These are phyloP conservation scores for Oxytropis ochrocephala DNA, from an alignment of 306 rosid species.

Conservation along the genomic window DNA sequence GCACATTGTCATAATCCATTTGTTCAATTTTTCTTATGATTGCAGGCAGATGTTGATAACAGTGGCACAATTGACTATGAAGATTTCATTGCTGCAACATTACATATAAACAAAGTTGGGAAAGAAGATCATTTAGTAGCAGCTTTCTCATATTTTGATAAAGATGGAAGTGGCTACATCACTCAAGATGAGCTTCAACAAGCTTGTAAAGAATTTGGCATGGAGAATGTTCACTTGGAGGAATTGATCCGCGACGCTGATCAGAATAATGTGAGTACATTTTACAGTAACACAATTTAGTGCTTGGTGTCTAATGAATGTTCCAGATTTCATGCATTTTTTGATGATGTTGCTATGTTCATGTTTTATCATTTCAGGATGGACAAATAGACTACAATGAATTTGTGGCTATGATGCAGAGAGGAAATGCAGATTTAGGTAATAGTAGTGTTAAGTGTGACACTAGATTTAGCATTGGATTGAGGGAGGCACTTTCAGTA, in stretches of 20 bases:
- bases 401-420: slow-evolving; percentile 82
- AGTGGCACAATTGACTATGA: slow-evolving; percentile 69
- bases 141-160: slow-evolving; percentile 80
- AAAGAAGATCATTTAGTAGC: slow-evolving; percentile 58
- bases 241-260: slow-evolving; percentile 66
- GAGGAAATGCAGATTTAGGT: slow-evolving; percentile 52
- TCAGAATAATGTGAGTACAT: slow-evolving; percentile 59
- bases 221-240: slow-evolving; percentile 48
- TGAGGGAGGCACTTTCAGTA: slow-evolving; percentile 46
- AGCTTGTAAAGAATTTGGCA: slow-evolving; percentile 73
- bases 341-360: not conserved
- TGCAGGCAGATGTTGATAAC: slow-evolving; percentile 73
- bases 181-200: slow-evolving; percentile 71
- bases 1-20: not conserved
- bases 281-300: not conserved
- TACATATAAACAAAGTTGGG: slow-evolving; percentile 60
- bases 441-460: slow-evolving; percentile 31
- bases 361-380: slow-evolving; percentile 48
- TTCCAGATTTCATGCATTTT: not conserved
- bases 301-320: no score
- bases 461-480: slow-evolving; percentile 50
- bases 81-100: slow-evolving; percentile 84
- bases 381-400: slow-evolving; percentile 87
- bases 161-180: slow-evolving; percentile 74
- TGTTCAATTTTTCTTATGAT: not conserved